phyloP scores from a whole-genome alignment of 2,329 filamentous ascomycete genomes.

The Amauroascus verrucosus region DNA sequence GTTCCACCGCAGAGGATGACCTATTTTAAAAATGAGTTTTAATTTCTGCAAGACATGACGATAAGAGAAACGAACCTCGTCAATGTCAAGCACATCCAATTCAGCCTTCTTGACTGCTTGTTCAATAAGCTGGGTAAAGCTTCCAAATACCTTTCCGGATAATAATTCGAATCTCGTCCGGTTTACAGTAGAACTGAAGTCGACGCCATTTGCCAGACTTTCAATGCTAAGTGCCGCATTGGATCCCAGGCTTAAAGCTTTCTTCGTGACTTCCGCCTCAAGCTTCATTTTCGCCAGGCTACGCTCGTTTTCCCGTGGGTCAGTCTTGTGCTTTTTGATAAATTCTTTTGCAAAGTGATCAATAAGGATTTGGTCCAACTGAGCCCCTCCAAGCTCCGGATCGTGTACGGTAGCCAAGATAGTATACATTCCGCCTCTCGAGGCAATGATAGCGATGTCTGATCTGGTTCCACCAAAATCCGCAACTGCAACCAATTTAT shows the following conservation, averaged over 20 bases:
- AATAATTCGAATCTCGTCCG: slow-evolving; percentile 85
- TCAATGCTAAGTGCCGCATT: slow-evolving; percentile 91
- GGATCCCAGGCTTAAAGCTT: slow-evolving; percentile 75
- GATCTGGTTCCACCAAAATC: slow-evolving; percentile 89
- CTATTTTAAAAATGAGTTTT: slow-evolving; percentile 22
- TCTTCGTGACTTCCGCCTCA: slow-evolving; percentile 85
- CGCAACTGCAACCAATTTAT: slow-evolving; percentile 85
- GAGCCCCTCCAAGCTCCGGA: slow-evolving; percentile 79
- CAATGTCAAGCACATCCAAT: slow-evolving; percentile 82
- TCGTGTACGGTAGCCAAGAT: slow-evolving; percentile 89
- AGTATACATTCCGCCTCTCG: slow-evolving; percentile 90
- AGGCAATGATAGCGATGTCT: slow-evolving; percentile 82
- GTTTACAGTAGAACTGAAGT: slow-evolving; percentile 89
- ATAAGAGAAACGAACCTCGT: slow-evolving; percentile 47
- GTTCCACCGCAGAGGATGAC: slow-evolving; percentile 88
- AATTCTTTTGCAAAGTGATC: slow-evolving; percentile 99
- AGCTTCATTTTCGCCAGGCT: slow-evolving; percentile 85
- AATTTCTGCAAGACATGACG: neutral
- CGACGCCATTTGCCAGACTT: slow-evolving; percentile 75
- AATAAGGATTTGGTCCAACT: slow-evolving; percentile 81
- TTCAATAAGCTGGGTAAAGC: slow-evolving; percentile 77
- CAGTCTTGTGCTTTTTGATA: slow-evolving; percentile 86
- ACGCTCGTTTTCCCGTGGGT: slow-evolving; percentile 70
- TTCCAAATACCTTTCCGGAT: slow-evolving; percentile 72
- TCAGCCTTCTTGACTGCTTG: slow-evolving; percentile 82